Evolutionary conservation across 2,329 filamentous ascomycete genomes (phyloP).

Genomic region (Diplodia mutila): DNA sequence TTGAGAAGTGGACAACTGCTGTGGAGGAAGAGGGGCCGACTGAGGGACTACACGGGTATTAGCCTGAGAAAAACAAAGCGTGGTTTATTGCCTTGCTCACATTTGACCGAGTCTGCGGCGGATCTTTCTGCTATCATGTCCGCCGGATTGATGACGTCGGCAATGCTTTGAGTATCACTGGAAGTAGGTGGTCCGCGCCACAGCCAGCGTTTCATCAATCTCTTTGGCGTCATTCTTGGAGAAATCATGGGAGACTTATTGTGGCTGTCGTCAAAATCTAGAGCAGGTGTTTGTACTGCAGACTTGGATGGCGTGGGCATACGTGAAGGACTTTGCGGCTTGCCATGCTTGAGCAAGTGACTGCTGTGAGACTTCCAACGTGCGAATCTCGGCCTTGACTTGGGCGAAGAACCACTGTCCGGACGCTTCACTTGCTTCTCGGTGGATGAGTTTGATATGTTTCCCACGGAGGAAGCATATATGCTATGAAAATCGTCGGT

Average conservation of each 20-base stretch:
- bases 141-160: not conserved
- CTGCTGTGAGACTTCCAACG: slow-evolving; percentile 12
- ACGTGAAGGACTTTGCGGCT: not conserved
- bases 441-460: not conserved
- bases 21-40: not conserved
- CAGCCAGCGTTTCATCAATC: slow-evolving; percentile 13
- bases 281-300: not conserved
- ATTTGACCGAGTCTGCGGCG: not conserved
- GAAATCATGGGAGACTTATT: not conserved
- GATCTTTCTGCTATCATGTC: not conserved
- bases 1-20: not conserved
- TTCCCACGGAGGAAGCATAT: not conserved
- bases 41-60: not conserved
- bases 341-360: not conserved
- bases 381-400: not conserved
- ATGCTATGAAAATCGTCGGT: not conserved
- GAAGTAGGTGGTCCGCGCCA: slow-evolving; percentile 1
- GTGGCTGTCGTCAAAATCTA: not conserved
- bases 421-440: not conserved
- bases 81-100: not conserved
- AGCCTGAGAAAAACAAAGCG: not conserved
- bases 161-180: slow-evolving; percentile 16
- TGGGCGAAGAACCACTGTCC: not conserved
- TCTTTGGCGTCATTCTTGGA: not conserved
- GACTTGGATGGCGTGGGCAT: not conserved